phyloP scores from a whole-genome alignment of 2,329 filamentous ascomycete species.

The Alternaria novae-zelandiae region DNA sequence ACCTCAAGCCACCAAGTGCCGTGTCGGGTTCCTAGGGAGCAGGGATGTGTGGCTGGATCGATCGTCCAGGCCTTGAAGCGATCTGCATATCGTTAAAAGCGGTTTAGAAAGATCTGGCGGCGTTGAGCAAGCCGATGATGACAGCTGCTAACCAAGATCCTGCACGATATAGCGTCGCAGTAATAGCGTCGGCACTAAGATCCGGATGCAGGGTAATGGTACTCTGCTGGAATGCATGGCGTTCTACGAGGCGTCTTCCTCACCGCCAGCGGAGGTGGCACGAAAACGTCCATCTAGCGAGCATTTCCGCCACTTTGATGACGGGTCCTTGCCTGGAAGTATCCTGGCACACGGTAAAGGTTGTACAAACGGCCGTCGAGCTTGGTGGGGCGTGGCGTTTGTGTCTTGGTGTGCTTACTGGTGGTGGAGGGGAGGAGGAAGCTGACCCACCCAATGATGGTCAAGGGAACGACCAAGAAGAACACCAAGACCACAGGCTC shows the following conservation, averaged over 20 bases:
- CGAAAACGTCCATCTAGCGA: slow-evolving; percentile 18
- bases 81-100: slow-evolving; percentile 33
- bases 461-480: background rate
- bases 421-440: slow-evolving; percentile 3
- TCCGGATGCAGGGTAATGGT: slow-evolving; percentile 36
- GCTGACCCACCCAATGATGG: slow-evolving; percentile 21
- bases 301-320: slow-evolving; percentile 22
- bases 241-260: slow-evolving; percentile 16
- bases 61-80: slow-evolving; percentile 34
- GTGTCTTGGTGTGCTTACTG: slow-evolving; percentile 23
- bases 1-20: slow-evolving; percentile 26
- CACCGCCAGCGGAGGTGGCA: slow-evolving; percentile 22
- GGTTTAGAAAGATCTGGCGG: slow-evolving; percentile 40
- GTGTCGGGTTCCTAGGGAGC: slow-evolving; percentile 25
- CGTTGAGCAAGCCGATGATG: slow-evolving; percentile 31
- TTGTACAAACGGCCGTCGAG: slow-evolving; percentile 24
- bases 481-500: slow-evolving; percentile 1
- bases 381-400: slow-evolving; percentile 25
- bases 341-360: slow-evolving; percentile 22
- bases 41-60: slow-evolving; percentile 31
- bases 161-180: slow-evolving; percentile 37
- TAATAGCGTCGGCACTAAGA: slow-evolving; percentile 34
- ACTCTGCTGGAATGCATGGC: slow-evolving; percentile 16
- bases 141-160: slow-evolving; percentile 38
- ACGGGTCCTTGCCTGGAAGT: slow-evolving; percentile 20